Evolutionary conservation across 257 asterid genomes (phyloP).

Genomic region (Phtheirospermum japonicum): DNA sequence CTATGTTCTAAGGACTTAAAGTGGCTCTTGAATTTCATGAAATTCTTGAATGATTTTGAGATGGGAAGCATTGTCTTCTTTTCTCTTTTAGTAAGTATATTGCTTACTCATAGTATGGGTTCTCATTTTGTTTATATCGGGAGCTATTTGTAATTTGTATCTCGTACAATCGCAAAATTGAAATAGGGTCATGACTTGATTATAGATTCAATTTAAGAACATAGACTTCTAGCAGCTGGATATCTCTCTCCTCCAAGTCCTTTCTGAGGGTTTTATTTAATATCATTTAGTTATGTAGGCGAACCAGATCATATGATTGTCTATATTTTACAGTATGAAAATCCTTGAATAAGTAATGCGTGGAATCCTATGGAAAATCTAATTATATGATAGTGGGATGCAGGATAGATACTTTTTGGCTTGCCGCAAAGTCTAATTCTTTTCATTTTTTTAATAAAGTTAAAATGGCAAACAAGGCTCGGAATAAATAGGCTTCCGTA

Average conservation of each 20-base stretch:
- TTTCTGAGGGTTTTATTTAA: not conserved
- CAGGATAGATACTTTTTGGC: too few relatives aligned
- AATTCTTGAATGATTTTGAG: too few relatives aligned
- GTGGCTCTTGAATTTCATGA: not conserved
- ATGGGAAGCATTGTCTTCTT: not conserved
- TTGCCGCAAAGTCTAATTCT: too few relatives aligned
- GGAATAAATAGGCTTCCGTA: too few relatives aligned
- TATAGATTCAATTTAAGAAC: slow-evolving; percentile 1
- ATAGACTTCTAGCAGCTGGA: slow-evolving; percentile 1
- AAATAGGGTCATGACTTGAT: not conserved
- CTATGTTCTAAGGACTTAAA: not conserved
- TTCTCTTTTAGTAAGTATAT: not conserved
- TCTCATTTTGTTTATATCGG: not conserved
- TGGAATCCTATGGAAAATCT: too few relatives aligned
- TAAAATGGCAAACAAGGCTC: too few relatives aligned
- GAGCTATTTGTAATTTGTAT: not conserved
- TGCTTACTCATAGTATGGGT: slow-evolving; percentile 4
- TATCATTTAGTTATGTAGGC: not conserved
- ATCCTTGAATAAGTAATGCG: too few relatives aligned
- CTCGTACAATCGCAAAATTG: not conserved
- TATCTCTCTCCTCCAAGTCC: not conserved
- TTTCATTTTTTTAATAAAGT: too few relatives aligned
- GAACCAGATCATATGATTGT: slow-evolving; percentile 5
- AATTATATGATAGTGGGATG: too few relatives aligned
- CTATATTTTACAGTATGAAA: too few relatives aligned